These are phyloP conservation scores for Paxillus involutus DNA, from an alignment of 768 basidiomycete genomes.

Conservation along the genomic window DNA sequence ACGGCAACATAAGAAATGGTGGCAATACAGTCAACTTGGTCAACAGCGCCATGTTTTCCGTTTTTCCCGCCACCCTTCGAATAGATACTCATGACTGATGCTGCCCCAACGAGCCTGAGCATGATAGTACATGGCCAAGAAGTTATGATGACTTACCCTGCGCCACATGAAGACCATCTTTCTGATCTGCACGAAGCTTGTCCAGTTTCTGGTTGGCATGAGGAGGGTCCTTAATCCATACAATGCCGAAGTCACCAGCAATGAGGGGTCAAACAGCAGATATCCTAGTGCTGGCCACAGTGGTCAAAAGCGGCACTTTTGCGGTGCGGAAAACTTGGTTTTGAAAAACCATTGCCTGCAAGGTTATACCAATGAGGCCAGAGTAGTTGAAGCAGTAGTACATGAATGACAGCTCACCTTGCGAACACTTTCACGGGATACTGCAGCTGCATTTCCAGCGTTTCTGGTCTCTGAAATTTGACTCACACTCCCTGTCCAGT, in stretches of 20 bases:
- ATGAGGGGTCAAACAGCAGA: conserved; percentile 2
- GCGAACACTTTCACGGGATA: conserved; percentile 5
- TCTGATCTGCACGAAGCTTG: no score
- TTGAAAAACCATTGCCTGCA: conserved; percentile 8
- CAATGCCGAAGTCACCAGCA: conserved; percentile 6
- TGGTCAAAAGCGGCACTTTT: conserved; percentile 1
- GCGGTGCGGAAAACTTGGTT: conserved; percentile 5
- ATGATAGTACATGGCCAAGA: no score
- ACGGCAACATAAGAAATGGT: conserved; percentile 21
- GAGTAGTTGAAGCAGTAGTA: no score
- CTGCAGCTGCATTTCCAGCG: conserved; percentile 18
- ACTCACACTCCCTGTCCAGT: no score
- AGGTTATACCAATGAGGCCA: no score
- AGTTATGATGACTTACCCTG: no score
- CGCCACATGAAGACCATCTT: no score
- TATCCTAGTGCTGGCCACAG: conserved; percentile 8
- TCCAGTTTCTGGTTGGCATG: no score
- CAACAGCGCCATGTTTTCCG: conserved; percentile 16
- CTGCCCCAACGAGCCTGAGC: no score
- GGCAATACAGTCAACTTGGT: conserved; percentile 8
- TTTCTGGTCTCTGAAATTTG: conserved; percentile 15
- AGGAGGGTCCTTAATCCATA: no score
- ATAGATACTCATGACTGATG: neutral
- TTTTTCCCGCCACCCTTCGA: conserved; percentile 14
- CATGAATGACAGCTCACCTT: neutral